A percentile compares a stretch with the other conserved stretches of the same genome.
These are phyloP conservation scores for Knoxia roxburghii DNA, from an alignment of 257 asterid species.

Conservation along the genomic window DNA sequence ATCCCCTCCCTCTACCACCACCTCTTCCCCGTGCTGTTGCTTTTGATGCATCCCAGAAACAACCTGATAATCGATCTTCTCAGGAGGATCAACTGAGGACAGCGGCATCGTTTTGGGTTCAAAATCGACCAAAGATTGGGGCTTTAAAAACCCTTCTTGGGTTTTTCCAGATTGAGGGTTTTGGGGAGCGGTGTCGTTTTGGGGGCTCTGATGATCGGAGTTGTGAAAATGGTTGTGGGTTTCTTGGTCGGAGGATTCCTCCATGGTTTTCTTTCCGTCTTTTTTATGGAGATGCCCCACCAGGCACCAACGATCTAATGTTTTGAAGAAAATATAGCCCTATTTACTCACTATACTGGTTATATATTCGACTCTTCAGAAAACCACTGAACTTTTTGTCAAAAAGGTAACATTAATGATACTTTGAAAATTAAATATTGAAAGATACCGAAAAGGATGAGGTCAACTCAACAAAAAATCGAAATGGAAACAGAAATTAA, in stretches of 20 bases:
- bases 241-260: not conserved
- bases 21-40: not conserved
- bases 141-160: not conserved
- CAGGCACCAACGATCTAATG: conserved; percentile 4
- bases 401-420: too few relatives aligned
- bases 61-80: conserved; percentile 9
- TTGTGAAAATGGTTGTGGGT: not conserved
- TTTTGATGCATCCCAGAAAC: not conserved
- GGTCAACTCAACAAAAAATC: too few relatives aligned
- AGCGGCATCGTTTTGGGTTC: not conserved
- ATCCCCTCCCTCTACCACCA: not conserved
- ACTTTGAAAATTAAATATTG: too few relatives aligned
- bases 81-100: not conserved
- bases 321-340: too few relatives aligned
- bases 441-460: too few relatives aligned
- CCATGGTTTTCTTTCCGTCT: not conserved
- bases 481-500: too few relatives aligned
- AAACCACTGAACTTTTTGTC: too few relatives aligned
- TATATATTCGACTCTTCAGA: not conserved
- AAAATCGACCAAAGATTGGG: not conserved
- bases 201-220: conserved; percentile 9
- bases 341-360: too few relatives aligned
- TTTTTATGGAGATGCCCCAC: not conserved
- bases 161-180: conserved; percentile 10
- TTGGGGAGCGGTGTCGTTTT: conserved; percentile 4